Evolutionary conservation across 345 rosid genomes (phyloP), one percentile per base, ranked within the genome.

Genomic region (Populus alba): DNA sequence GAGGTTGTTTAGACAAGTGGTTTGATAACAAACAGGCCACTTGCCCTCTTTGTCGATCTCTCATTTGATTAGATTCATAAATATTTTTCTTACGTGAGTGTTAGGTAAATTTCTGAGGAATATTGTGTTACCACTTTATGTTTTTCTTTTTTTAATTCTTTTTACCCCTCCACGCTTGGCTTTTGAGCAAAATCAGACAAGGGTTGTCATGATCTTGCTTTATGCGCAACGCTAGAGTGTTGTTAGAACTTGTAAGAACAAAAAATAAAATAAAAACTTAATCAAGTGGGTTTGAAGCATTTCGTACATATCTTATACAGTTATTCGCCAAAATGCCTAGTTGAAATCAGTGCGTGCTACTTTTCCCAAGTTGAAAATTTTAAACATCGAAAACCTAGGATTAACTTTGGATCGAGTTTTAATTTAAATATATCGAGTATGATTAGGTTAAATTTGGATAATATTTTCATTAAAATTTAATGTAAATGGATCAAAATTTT

Each of bases 21-120:
- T 86, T 94, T 83, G 80, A 83, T 68, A 89, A 86, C 75, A 81
- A 81, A 17, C 93, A 86, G 43, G 77, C 37, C 45, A 88, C 94
- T 11, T 94, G 97, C 70, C 98, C 97, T 78, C 88, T 94, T 11
- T 94, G 97, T 87, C 87, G 97, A 61, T 92, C 97, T 23, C 75
- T 86, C 73, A 81, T 75, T 80, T 92, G 81, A 53, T 62, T 75
- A 18, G n/a, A 27, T 22, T 37, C 16, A 7, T 37, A 51, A 8
- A 66, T 72, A 1, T 45, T 71, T 65, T 57, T 57, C 68, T 55
- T 29, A 29, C 31, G 41, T 72, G 31, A 25, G 41, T 68, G 16
- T 55, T 18, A 27, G 20, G 1, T 27, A 1, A 39, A 12, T 66
- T 66, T 66, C 20, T 13, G 1, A 20, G 35, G 16, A 18, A 4